Percentiles rank a stretch among this genome's conserved stretches.
phyloP scores from a whole-genome alignment of 768 basidiomycete genomes.

The Mycena belliarum region DNA sequence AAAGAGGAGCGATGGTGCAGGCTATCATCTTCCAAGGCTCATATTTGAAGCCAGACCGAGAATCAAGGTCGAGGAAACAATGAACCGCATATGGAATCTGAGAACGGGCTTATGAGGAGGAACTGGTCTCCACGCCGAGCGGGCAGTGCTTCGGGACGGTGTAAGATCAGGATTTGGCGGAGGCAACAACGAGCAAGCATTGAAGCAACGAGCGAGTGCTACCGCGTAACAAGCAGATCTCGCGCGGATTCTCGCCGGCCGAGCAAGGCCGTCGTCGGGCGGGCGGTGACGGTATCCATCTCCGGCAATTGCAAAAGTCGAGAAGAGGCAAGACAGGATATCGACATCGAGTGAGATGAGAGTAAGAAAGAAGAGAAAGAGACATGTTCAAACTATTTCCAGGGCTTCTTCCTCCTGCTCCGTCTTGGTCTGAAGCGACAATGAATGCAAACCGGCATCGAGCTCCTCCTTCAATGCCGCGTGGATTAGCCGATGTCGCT shows the following conservation, averaged over 20 bases:
- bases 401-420: conserved; percentile 54
- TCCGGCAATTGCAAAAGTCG: not conserved
- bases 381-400: conserved; percentile 4
- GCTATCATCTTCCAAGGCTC: conserved; percentile 7
- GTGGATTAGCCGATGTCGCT: conserved; percentile 82
- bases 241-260: conserved; percentile 7
- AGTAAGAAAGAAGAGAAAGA: not conserved
- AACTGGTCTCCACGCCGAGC: conserved; percentile 11
- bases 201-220: conserved; percentile 4
- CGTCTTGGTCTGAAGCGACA: conserved; percentile 76
- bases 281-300: conserved; percentile 5
- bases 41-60: conserved; percentile 12
- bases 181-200: conserved; percentile 17
- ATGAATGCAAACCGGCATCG: conserved; percentile 68
- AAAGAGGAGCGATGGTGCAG: conserved; percentile 13
- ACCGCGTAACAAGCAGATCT: conserved; percentile 14
- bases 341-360: not conserved
- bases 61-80: conserved; percentile 5
- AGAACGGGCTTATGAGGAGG: conserved; percentile 13
- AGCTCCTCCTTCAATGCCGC: conserved; percentile 72
- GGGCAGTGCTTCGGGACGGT: conserved; percentile 15
- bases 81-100: conserved; percentile 8
- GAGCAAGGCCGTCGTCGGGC: too few species aligned
- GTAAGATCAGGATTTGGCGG: conserved; percentile 20
- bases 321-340: not conserved